Conservation (phyloP, 306 rosid species). For the Ziziphus jujuba region DNA sequence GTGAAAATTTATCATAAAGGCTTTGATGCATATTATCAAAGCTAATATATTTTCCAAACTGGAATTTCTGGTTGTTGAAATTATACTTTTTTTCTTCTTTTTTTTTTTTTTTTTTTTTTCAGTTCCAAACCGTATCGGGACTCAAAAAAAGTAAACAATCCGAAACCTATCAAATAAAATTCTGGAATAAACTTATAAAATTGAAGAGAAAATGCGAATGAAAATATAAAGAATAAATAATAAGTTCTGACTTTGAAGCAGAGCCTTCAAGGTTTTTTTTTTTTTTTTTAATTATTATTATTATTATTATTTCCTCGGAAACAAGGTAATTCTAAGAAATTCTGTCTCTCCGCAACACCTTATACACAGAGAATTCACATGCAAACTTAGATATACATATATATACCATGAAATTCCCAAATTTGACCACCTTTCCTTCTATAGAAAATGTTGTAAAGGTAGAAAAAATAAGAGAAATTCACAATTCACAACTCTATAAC, state of each 20-base stretch:
- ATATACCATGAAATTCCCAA: constrained; percentile 9
- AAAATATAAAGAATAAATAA: not conserved
- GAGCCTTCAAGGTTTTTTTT: too few species aligned
- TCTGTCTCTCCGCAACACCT: not conserved
- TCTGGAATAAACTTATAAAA: not conserved
- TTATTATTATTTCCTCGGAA: not conserved
- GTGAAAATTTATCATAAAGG: not conserved
- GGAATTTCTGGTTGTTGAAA: not conserved
- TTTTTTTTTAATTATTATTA: too few species aligned
- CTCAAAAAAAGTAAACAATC: not conserved
- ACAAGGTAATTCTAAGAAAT: constrained; percentile 20
- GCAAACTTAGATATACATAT: constrained; percentile 9
- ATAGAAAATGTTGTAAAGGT: not conserved
- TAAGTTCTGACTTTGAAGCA: not conserved
- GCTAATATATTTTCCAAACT: constrained; percentile 5
- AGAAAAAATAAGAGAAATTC: not conserved
- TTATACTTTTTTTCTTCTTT: too few species aligned
- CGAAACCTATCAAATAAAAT: not conserved
- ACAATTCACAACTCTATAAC: not conserved
- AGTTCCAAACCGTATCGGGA: not conserved
- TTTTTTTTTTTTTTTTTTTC: too few species aligned
- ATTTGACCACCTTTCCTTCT: constrained; percentile 17
- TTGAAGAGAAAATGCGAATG: not conserved
- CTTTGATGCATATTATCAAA: not conserved
- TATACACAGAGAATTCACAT: constrained; percentile 27